Base-by-base conservation (phyloP, 139 green algal genomes). In the Raphidocelis subcapitata region DNA sequence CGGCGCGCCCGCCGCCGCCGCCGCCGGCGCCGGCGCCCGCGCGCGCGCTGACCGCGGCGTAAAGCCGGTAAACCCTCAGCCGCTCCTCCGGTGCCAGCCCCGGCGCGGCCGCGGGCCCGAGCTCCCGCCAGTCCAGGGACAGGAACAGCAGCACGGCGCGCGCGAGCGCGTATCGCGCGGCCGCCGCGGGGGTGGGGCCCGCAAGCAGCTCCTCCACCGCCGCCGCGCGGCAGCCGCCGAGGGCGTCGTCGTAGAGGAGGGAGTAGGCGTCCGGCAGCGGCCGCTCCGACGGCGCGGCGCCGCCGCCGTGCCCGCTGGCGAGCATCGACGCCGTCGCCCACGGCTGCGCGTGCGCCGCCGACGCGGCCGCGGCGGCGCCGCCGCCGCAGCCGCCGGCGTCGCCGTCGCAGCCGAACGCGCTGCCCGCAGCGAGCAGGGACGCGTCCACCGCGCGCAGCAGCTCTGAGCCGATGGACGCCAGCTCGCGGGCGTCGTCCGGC, bases 181-280 rank as follows among this genome's bases (percentile, higher is more conserved):
- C 73, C 3, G 68, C 75, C 12, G 55, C 61, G 32, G 28, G 74
- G n/a, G 81, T 67, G 36, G 66, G 8, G 41, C 41, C 41, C 8
- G 41, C 78, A 47, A 92, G 72, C 31, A 92, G 47, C 74, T 92
- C 87, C 51, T 95, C 88, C 5, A 84, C 82, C 14, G 87, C 91
- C 1, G 75, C 91, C 36, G 54, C 44, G 52, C 36, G 61, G 36
- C 29, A 46, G 33, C 51, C 47, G 12, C 49, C 51, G 15, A 77
- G 61, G 31, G 70, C 70, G 3, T 55, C 32, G 2, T 47, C 47
- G 16, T 70, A 77, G 44, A 77, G 33, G 14, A 77, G 60, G 2
- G 14, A 32, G 12, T 37, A 63, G 3, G 70, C 59, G 24, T 69
- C 46, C 44, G 70, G 70, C 46, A 76, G 59, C 4, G 60, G 59